phyloP scores from a whole-genome alignment of 306 rosid genomes.

The Lathyrus aphaca region DNA sequence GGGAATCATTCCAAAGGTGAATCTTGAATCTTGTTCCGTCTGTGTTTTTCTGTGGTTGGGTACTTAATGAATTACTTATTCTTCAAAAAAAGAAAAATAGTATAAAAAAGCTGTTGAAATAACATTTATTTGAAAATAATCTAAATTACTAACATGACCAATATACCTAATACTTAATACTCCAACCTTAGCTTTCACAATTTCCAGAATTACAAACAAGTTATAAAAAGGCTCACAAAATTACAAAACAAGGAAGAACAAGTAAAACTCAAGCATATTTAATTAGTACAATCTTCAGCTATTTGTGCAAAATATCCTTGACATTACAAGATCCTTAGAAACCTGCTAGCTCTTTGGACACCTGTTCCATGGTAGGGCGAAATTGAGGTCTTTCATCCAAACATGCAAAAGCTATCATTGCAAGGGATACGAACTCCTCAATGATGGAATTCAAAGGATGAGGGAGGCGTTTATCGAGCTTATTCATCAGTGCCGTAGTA shows the following conservation, averaged over 20 bases:
- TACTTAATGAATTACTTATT: too few species aligned
- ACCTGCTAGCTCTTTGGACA: neutral
- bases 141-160: too few species aligned
- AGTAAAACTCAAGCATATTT: neutral
- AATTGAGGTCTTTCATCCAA: constrained; percentile 22
- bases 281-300: neutral
- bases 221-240: neutral
- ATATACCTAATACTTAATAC: too few species aligned
- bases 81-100: too few species aligned
- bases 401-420: neutral
- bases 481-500: neutral
- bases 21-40: too few species aligned
- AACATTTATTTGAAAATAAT: too few species aligned
- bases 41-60: too few species aligned
- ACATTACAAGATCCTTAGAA: neutral
- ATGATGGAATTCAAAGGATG: neutral
- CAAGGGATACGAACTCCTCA: constrained; percentile 1
- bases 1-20: too few species aligned
- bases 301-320: neutral
- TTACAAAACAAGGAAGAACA: neutral
- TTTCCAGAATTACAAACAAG: neutral
- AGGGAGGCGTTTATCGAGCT: neutral
- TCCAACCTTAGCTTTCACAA: too few species aligned
- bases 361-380: constrained; percentile 26
- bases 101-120: too few species aligned